phyloP scores from a whole-genome alignment of 192 early-diverging fungal species.

The Phlyctochytrium arcticum region DNA sequence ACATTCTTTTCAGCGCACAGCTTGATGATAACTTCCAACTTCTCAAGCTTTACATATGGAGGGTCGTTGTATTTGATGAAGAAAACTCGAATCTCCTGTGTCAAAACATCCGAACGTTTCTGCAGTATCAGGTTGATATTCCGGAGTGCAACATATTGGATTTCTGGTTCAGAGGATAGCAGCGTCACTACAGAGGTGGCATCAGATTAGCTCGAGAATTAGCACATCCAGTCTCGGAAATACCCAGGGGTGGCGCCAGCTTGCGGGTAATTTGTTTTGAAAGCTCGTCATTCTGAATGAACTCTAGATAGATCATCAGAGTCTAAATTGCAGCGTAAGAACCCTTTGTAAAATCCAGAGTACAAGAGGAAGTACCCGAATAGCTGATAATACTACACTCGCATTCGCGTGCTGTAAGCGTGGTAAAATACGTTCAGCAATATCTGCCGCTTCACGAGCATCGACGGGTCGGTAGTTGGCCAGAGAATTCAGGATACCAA shows the following conservation, averaged over 20 bases:
- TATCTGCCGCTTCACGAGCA: slow-evolving; percentile 77
- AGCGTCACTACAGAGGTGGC: slow-evolving; percentile 63
- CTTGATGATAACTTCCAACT: slow-evolving; percentile 89
- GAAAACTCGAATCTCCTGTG: slow-evolving; percentile 92
- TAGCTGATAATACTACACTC: slow-evolving; percentile 88
- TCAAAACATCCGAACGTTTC: slow-evolving; percentile 77
- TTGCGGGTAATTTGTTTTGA: slow-evolving; percentile 71
- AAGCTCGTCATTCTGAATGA: slow-evolving; percentile 69
- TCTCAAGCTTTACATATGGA: slow-evolving; percentile 94
- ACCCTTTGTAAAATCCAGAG: not conserved
- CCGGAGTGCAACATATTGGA: slow-evolving; percentile 94
- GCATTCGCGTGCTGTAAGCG: slow-evolving; percentile 95
- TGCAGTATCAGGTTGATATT: slow-evolving; percentile 97
- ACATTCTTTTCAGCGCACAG: slow-evolving; percentile 82
- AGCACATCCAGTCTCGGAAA: not conserved
- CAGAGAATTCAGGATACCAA: slow-evolving; percentile 75
- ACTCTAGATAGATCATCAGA: slow-evolving; percentile 72
- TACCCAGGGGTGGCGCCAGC: slow-evolving; percentile 92
- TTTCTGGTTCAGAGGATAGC: slow-evolving; percentile 80
- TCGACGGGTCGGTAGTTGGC: slow-evolving; percentile 72
- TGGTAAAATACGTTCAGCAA: slow-evolving; percentile 88
- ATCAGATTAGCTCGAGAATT: not conserved
- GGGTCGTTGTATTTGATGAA: slow-evolving; percentile 99
- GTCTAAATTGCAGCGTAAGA: slow-evolving; percentile 41
- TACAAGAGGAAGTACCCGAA: slow-evolving; percentile 44